Evolutionary conservation across 2,329 filamentous ascomycete species (phyloP).

Genomic region (Penicillium aurantiogriseum): DNA sequence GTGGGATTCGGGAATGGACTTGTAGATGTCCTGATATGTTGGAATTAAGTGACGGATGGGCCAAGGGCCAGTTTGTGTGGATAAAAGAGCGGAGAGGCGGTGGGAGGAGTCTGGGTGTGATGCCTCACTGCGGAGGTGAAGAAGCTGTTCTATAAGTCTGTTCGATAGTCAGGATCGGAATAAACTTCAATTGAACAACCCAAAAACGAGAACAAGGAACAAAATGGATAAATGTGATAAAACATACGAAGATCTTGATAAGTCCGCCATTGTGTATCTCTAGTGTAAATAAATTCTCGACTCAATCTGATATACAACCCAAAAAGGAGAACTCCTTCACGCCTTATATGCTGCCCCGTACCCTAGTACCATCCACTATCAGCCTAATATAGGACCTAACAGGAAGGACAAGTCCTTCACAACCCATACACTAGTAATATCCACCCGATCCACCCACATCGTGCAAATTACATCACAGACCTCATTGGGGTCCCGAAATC

Average conservation of each 20-base stretch:
- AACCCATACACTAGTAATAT: neutral
- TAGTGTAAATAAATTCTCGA: neutral
- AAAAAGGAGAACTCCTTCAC: neutral
- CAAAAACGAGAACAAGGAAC: neutral
- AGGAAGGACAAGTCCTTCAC: neutral
- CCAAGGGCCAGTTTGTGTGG: constrained; percentile 13
- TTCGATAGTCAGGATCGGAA: constrained; percentile 5
- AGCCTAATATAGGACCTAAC: neutral
- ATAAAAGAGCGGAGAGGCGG: constrained; percentile 15
- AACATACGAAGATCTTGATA: constrained; percentile 6
- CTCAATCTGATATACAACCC: neutral
- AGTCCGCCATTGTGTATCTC: constrained; percentile 2
- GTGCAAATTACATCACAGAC: neutral
- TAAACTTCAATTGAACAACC: neutral
- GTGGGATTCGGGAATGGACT: constrained; percentile 13
- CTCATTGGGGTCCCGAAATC: neutral
- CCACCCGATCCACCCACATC: neutral
- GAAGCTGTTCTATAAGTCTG: constrained; percentile 16
- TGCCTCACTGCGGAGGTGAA: constrained; percentile 13
- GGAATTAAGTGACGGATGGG: constrained; percentile 11
- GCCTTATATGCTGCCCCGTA: neutral
- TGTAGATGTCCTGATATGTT: constrained; percentile 18
- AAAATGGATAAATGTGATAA: neutral
- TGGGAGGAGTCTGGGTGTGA: constrained; percentile 10
- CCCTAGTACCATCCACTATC: neutral